Evolutionary conservation across 352 stramenopile genomes (phyloP).

Genomic region (Elongisporangium undulatum): DNA sequence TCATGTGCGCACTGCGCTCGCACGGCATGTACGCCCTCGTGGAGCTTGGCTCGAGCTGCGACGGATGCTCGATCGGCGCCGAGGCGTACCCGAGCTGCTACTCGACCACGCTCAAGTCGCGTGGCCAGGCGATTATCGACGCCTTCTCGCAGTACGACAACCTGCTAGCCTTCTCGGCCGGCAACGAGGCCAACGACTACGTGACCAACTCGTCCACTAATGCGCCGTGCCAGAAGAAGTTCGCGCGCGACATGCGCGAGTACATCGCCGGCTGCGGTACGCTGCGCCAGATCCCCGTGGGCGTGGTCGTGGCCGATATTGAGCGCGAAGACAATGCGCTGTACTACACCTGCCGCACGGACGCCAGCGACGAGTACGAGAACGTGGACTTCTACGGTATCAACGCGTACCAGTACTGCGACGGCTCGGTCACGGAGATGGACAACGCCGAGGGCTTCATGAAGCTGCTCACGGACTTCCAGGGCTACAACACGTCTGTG

Average conservation of each 20-base stretch:
- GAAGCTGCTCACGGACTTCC: conserved; percentile 56
- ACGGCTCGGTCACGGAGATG: conserved; percentile 33
- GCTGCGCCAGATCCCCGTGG: conserved; percentile 68
- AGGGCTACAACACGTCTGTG: conserved; percentile 54
- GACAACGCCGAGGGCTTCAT: conserved; percentile 53
- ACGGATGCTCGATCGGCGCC: conserved; percentile 51
- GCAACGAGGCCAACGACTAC: conserved; percentile 84
- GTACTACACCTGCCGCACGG: conserved; percentile 87
- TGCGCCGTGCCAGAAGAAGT: conserved; percentile 87
- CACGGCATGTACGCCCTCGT: conserved; percentile 80
- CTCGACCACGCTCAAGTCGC: conserved; percentile 46
- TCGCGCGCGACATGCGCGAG: conserved; percentile 76
- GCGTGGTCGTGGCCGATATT: conserved; percentile 63
- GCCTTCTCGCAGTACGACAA: conserved; percentile 87
- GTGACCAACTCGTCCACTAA: conserved; percentile 39
- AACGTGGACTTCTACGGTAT: conserved; percentile 84
- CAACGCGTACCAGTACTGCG: conserved; percentile 85
- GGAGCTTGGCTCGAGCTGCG: conserved; percentile 53
- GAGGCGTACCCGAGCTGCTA: conserved; percentile 59
- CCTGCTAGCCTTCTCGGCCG: conserved; percentile 66
- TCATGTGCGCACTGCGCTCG: conserved; percentile 80
- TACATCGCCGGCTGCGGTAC: conserved; percentile 53
- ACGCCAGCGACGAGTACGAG: conserved; percentile 63
- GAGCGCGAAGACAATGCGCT: conserved; percentile 59
- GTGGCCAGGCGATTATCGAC: conserved; percentile 71